These are phyloP conservation scores for Gonapodya prolifera DNA, from an alignment of 192 early-diverging fungal genomes.

Conservation along the genomic window DNA sequence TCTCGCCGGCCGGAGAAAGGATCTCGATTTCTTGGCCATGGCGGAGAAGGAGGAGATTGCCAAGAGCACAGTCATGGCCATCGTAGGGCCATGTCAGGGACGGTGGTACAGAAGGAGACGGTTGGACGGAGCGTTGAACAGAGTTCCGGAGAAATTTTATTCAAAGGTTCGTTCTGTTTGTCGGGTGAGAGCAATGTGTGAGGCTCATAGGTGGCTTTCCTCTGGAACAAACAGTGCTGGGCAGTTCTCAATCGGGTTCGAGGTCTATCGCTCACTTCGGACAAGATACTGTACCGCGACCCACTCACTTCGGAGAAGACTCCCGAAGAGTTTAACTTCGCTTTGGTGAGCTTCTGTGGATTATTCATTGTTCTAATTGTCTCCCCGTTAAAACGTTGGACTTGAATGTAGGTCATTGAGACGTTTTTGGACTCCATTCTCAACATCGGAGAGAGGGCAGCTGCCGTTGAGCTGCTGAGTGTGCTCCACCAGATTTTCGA, in stretches of 20 bases:
- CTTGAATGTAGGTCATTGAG: no score
- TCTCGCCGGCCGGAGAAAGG: neutral
- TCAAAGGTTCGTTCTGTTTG: slow-evolving; percentile 60
- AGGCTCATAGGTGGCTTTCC: neutral
- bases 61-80: neutral
- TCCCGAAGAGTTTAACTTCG: slow-evolving; percentile 77
- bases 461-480: neutral
- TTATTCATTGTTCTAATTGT: no score
- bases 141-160: slow-evolving; percentile 67
- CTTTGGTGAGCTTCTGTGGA: no score
- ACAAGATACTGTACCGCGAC: slow-evolving; percentile 40
- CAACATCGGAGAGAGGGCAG: neutral
- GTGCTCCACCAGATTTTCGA: no score
- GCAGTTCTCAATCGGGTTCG: neutral
- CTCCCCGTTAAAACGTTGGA: no score
- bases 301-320: slow-evolving; percentile 74
- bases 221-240: neutral
- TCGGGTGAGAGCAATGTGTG: neutral
- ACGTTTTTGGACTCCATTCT: neutral
- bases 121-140: slow-evolving; percentile 75
- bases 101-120: slow-evolving; percentile 61
- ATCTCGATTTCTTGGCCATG: neutral
- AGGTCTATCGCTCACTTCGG: neutral
- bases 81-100: slow-evolving; percentile 19
- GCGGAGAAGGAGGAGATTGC: neutral